These are phyloP conservation scores for Castanopsis chinensis DNA, from an alignment of 306 rosid species.

Conservation along the genomic window DNA sequence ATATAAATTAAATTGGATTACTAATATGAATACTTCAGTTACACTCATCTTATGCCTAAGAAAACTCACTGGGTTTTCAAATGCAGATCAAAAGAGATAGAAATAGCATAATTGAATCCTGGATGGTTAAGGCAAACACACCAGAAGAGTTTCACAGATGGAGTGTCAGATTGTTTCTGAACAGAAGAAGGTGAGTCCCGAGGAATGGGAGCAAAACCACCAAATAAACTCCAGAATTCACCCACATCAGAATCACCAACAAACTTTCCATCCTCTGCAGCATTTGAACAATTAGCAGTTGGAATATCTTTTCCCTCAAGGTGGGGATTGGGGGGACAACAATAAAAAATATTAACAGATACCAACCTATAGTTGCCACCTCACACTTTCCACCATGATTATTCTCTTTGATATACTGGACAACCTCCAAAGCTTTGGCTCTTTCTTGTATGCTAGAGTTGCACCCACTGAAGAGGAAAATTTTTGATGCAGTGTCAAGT, in stretches of 20 bases:
- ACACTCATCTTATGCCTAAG: not conserved
- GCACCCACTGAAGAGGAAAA: constrained; percentile 92
- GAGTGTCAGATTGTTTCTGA: constrained; percentile 38
- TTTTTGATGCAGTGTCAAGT: constrained; percentile 87
- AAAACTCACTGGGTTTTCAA: not conserved
- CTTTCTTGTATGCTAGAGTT: constrained; percentile 91
- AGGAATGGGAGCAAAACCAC: constrained; percentile 96
- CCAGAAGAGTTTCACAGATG: constrained; percentile 60
- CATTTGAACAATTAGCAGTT: constrained; percentile 23
- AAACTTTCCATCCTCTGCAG: constrained; percentile 94
- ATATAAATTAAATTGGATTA: not conserved
- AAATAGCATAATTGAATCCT: constrained; percentile 1
- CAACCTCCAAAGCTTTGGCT: constrained; percentile 95
- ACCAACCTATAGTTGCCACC: constrained; percentile 87
- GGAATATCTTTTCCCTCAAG: constrained; percentile 17
- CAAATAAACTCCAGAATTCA: constrained; percentile 96
- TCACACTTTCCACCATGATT: constrained; percentile 78
- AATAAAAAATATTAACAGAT: constrained; percentile 14
- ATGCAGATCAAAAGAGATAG: constrained; percentile 10
- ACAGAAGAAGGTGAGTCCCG: constrained; percentile 59
- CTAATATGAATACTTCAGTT: not conserved
- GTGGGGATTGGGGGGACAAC: not conserved
- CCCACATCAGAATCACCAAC: constrained; percentile 96
- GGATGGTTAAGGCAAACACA: constrained; percentile 27
- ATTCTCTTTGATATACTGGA: constrained; percentile 79